Percentiles rank a stretch among this genome's conserved stretches.
phyloP scores from a whole-genome alignment of 306 rosid species.

The Malus domestica region DNA sequence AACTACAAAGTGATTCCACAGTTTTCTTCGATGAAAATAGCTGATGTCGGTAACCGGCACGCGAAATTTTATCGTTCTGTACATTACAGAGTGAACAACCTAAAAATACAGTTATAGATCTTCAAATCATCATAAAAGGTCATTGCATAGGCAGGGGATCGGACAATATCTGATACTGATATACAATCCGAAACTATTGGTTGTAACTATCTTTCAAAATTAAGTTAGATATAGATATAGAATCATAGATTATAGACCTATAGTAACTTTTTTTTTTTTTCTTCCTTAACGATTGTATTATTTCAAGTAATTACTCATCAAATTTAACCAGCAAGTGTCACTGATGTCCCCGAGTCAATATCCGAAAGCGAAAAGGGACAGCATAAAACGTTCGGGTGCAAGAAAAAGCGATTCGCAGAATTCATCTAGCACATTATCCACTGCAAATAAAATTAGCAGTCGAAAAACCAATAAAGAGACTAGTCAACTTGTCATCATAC shows the following conservation, averaged over 20 bases:
- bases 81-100: neutral
- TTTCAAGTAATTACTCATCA: neutral
- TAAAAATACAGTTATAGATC: neutral
- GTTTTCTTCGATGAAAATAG: neutral
- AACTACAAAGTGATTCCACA: too few species aligned
- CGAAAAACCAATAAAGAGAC: too few species aligned
- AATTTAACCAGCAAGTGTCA: neutral
- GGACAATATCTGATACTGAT: neutral
- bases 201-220: neutral
- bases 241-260: neutral
- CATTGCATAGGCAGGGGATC: neutral
- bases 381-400: too few species aligned
- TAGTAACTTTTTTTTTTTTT: neutral
- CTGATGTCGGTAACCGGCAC: neutral
- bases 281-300: neutral
- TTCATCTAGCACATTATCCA: too few species aligned
- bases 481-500: slow-evolving; percentile 10
- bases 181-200: neutral
- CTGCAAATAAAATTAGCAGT: too few species aligned
- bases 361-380: neutral
- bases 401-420: too few species aligned
- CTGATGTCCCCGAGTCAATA: neutral
- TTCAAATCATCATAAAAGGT: neutral
- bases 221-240: neutral
- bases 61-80: neutral